phyloP scores from a whole-genome alignment of 768 basidiomycete genomes.

The Paxillus rubicundulus region DNA sequence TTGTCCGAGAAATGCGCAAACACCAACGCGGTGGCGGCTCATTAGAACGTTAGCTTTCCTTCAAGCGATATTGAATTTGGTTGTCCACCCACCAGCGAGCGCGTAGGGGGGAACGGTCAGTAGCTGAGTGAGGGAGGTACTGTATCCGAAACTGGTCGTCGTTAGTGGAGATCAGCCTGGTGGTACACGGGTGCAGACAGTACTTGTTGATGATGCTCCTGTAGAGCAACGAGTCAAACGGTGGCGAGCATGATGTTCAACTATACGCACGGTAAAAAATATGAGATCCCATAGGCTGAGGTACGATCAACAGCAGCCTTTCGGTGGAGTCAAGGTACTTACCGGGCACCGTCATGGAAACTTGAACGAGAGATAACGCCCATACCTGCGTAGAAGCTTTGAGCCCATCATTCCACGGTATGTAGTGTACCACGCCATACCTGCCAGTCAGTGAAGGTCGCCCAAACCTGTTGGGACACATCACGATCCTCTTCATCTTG shows the following conservation, averaged over 20 bases:
- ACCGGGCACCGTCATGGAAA: slow-evolving; percentile 58
- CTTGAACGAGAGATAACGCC: slow-evolving; percentile 56
- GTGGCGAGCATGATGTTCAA: not conserved
- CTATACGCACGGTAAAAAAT: slow-evolving; percentile 57
- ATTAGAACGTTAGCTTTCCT: not conserved
- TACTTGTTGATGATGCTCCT: slow-evolving; percentile 59
- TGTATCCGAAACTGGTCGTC: slow-evolving; percentile 49
- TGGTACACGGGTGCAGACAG: not conserved
- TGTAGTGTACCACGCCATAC: slow-evolving; percentile 18
- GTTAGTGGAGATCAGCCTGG: not conserved
- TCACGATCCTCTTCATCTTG: slow-evolving; percentile 61
- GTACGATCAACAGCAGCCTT: not conserved
- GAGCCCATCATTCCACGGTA: not conserved
- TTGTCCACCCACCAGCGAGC: slow-evolving; percentile 49
- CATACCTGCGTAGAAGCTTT: slow-evolving; percentile 35
- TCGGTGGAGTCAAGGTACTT: slow-evolving; percentile 26
- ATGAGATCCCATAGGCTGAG: slow-evolving; percentile 59
- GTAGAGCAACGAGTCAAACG: not conserved
- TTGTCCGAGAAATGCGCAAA: slow-evolving; percentile 59
- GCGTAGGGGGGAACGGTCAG: no score
- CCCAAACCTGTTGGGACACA: slow-evolving; percentile 47
- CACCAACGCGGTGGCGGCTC: no score
- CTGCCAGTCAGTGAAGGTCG: slow-evolving; percentile 61
- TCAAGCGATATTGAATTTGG: not conserved
- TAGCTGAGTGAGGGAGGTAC: slow-evolving; percentile 42